Evolutionary conservation across 202 grass and related monocot genomes (phyloP).

Genomic region (Panicum hallii): DNA sequence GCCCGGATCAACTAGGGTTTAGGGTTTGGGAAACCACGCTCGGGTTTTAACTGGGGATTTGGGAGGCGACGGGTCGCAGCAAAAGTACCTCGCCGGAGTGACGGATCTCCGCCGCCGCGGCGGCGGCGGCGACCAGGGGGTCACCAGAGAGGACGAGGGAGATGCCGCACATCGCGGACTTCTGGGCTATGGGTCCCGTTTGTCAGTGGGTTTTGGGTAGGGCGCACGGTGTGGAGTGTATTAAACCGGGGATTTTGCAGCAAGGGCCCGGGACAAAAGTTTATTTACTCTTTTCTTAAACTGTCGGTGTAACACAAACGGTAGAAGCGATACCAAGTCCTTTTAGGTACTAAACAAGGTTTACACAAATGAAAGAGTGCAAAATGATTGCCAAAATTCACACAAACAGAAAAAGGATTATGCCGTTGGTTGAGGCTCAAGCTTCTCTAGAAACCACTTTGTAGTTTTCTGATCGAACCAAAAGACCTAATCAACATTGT

Average conservation of each 20-base stretch:
- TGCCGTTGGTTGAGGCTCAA: background rate
- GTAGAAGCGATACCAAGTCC: too few species aligned
- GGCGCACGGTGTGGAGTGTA: background rate
- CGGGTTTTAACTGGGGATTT: background rate
- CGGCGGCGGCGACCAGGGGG: conserved; percentile 25
- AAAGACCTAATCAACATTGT: too few species aligned
- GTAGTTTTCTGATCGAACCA: background rate
- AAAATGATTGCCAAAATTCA: too few species aligned
- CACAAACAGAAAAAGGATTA: background rate
- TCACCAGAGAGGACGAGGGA: conserved; percentile 66
- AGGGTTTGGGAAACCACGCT: background rate
- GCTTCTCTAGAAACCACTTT: background rate
- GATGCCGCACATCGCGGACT: conserved; percentile 72
- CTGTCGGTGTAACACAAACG: too few species aligned
- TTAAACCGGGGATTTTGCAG: background rate
- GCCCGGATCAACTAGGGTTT: background rate
- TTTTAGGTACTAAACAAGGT: too few species aligned
- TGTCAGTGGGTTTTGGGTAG: background rate
- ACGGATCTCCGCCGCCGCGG: conserved; percentile 2
- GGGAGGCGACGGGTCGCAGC: background rate
- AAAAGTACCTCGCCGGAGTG: conserved; percentile 41
- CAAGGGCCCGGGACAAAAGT: background rate
- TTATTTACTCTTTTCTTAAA: background rate
- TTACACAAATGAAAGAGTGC: too few species aligned
- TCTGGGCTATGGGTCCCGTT: background rate